A percentile compares a stretch with the other conserved stretches of the same genome.
Conservation (phyloP, 1,139 yeast species). For the Yamadazyma triangularis region DNA sequence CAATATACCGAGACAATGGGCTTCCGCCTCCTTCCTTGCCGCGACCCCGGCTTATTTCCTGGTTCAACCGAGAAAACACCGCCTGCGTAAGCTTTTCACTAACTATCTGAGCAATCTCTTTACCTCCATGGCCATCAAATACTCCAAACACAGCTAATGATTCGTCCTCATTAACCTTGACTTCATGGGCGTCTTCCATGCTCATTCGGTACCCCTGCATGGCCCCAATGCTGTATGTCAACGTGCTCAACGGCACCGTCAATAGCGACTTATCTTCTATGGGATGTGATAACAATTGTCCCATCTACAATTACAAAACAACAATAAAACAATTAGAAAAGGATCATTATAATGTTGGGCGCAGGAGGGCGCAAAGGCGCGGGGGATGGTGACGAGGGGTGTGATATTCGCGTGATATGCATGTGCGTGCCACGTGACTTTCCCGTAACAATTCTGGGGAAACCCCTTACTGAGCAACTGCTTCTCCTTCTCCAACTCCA, state of each 20-base stretch:
- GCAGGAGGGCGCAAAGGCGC: too few species aligned
- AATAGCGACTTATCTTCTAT: constrained; percentile 63
- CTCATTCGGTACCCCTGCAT: constrained; percentile 77
- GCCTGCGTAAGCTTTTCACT: constrained; percentile 37
- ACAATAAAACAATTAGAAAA: too few species aligned
- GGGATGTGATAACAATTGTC: constrained; percentile 73
- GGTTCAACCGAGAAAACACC: constrained; percentile 27
- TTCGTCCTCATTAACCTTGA: constrained; percentile 38
- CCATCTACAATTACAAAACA: constrained; percentile 52
- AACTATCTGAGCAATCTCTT: constrained; percentile 52
- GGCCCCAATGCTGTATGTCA: constrained; percentile 63
- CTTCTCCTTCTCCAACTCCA: too few species aligned
- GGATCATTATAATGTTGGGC: too few species aligned
- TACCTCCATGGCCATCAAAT: constrained; percentile 82
- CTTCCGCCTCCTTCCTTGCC: constrained; percentile 40
- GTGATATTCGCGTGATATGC: too few species aligned
- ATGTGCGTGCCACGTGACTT: too few species aligned
- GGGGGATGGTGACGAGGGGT: too few species aligned
- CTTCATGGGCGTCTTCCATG: constrained; percentile 74
- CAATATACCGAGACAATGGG: constrained; percentile 12
- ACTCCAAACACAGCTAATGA: constrained; percentile 61
- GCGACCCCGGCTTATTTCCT: constrained; percentile 6
- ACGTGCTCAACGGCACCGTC: constrained; percentile 34
- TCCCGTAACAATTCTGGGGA: too few species aligned
- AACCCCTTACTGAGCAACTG: too few species aligned